Evolutionary conservation across 768 basidiomycete species (phyloP), one percentile per base, ranked within the genome.

Genomic region (Rhodotorula babjevae): DNA sequence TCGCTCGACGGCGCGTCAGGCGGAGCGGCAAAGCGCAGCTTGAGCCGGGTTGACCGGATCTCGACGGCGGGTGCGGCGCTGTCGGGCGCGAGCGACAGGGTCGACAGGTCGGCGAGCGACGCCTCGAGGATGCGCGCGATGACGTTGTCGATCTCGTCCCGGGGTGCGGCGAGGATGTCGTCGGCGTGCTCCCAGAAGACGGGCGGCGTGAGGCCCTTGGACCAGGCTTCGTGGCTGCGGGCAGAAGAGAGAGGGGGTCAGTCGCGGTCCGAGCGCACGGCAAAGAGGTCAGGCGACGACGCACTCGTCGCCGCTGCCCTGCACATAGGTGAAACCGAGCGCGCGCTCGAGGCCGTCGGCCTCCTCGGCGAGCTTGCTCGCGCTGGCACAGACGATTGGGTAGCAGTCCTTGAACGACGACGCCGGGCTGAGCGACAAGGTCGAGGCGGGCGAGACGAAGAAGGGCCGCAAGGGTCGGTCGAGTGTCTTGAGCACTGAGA

Each of bases 281-380:
- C 56, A 58, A 36, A 16, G 36, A 5, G 36, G 36, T 9, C 9
- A 25, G 11, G 19, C 57, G 31, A 58, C 14, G 29, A 60, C 59
- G 59, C 44, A 61, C 60, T 98, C 95, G 77, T 97, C 95, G 0
- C 93, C 95, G 0, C 90, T 91, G 2, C 95, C 95, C 80, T 95
- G 93, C 15, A 97, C 86, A 79, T 97, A 97, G 31, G 87, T 84
- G 79, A 88, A 96, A 0, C 90, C 91, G n/a, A 83, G 74, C 1
- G 89, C 85, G 31, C 89, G 83, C 69, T 90, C 88, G 2, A 85
- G 67, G 14, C 87, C 87, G 4, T 87, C 86, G 12, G 62, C 78
- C 14, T 76, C 65, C 6, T 82, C 78, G 12, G 89, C 84, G 73
- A 87, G 87, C 74, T 86, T 87, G 8, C 92, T 94, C 4, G 94